Base-by-base conservation (phyloP, 1,139 yeast genomes). In the Blastobotrys illinoisensis region DNA sequence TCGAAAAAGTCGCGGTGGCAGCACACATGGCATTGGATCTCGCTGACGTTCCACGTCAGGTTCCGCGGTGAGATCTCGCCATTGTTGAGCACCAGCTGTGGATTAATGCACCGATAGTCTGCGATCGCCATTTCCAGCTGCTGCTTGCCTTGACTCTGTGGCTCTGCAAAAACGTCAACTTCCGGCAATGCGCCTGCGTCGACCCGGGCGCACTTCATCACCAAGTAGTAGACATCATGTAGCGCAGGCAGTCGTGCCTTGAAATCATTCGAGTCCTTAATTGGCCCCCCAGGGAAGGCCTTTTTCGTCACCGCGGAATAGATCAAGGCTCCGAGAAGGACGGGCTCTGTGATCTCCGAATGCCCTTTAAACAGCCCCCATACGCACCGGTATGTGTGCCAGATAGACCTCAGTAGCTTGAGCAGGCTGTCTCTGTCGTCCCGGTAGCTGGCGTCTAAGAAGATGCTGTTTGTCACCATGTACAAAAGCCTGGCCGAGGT, bases 1-100 rank as follows among this genome's bases (percentile, higher is more conserved):
- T 24, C 55, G 23, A 56, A 56, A 23, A 32, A 54, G 20, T 46
- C 19, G 14, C 53, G 50, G 26, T 56, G 58, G 43, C 58, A 51
- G 50, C 58, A 56, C 1, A 52, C 40, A 44, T 56, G 58, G 23
- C 21, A 19, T 18, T 43, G 44, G 13, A 46, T n/a, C 16, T 54
- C 58, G 19, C 49, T 28, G 13, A 49, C 28, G 9, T 16, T 32
- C 58, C 58, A 56, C 32, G 32, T 9, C 32, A 26, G 32, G 11
- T 26, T 26, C 13, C 32, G 6, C 32, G 32, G 32, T 11, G 32
- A 26, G 4, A 26, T 26, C 32, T 26, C 32, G 6, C 32, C 32
- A 26, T 26, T 9, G 11, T 26, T 26, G 13, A 26, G 13, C 13
- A 11, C 32, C 32, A 26, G 11, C 32, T 26, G 32, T 9, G 32